Evolutionary conservation across 768 basidiomycete species (phyloP).

Genomic region (Tulasnella sp.): DNA sequence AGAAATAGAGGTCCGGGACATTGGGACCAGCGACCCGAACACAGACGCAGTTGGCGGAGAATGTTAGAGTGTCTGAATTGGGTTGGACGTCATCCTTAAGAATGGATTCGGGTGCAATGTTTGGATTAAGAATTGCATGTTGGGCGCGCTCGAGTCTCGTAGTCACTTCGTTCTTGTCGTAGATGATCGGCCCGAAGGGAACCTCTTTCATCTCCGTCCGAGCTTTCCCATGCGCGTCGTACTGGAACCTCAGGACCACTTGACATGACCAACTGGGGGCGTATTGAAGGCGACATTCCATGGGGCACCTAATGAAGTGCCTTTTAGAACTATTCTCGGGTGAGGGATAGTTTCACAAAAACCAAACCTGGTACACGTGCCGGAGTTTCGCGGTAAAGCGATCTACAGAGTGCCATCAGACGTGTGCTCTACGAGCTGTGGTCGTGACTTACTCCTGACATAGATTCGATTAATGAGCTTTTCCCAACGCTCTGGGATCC

Average conservation of each 20-base stretch:
- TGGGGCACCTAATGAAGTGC: constrained; percentile 47
- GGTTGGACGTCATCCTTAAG: constrained; percentile 14
- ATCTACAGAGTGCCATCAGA: constrained; percentile 45
- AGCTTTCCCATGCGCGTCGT: constrained; percentile 38
- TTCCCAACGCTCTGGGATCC: constrained; percentile 77
- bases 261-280: constrained; percentile 43
- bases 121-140: constrained; percentile 37
- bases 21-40: constrained; percentile 49
- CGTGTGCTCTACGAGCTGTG: neutral
- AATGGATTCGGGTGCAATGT: constrained; percentile 15
- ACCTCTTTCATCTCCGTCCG: constrained; percentile 35
- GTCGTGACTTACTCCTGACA: constrained; percentile 48
- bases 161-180: constrained; percentile 36
- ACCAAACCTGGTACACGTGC: constrained; percentile 70
- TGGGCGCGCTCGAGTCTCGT: constrained; percentile 37
- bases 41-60: constrained; percentile 61
- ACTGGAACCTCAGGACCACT: constrained; percentile 44
- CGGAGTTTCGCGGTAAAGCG: constrained; percentile 67
- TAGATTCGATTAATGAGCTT: constrained; percentile 75
- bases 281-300: constrained; percentile 45
- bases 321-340: neutral
- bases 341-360: neutral
- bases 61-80: constrained; percentile 40
- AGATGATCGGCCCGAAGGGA: constrained; percentile 28
- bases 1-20: too few species aligned